A percentile compares a stretch with the other conserved stretches of the same genome.
These are phyloP conservation scores for Colletotrichum siamense DNA, from an alignment of 2,329 filamentous ascomycete genomes.

Conservation along the genomic window DNA sequence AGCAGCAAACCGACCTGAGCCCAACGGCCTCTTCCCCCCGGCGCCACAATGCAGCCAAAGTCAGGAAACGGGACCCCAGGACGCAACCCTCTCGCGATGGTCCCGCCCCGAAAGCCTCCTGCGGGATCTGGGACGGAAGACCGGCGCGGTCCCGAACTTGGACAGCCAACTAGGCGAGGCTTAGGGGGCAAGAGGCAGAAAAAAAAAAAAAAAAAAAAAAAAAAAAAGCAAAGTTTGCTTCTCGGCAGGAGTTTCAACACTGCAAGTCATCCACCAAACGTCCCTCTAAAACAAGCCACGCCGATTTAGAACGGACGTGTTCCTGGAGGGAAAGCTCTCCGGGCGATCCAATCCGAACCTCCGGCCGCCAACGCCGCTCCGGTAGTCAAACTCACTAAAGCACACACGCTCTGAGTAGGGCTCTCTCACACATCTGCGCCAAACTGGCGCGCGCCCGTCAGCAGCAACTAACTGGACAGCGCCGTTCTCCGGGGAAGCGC, in stretches of 20 bases:
- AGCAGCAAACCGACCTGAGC: background rate
- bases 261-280: background rate
- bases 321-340: background rate
- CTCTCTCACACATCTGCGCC: background rate
- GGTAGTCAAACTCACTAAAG: background rate
- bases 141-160: background rate
- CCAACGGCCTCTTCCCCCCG: background rate
- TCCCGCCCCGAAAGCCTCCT: background rate
- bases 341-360: background rate
- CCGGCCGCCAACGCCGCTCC: background rate
- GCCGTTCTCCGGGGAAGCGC: slow-evolving; percentile 1
- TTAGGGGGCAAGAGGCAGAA: background rate
- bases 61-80: background rate
- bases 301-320: background rate
- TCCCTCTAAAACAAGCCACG: background rate
- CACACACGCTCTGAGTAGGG: background rate
- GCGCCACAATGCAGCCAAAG: background rate
- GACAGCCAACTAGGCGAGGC: background rate
- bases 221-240: background rate
- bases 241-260: background rate
- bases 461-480: background rate
- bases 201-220: too few species aligned
- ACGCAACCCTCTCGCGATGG: background rate
- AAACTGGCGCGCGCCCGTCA: background rate
- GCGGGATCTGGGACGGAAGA: background rate